Percentiles rank a stretch among this genome's conserved stretches.
Evolutionary conservation across 164 flowering plant species (phyloP).

Genomic region (Annona squamosa): DNA sequence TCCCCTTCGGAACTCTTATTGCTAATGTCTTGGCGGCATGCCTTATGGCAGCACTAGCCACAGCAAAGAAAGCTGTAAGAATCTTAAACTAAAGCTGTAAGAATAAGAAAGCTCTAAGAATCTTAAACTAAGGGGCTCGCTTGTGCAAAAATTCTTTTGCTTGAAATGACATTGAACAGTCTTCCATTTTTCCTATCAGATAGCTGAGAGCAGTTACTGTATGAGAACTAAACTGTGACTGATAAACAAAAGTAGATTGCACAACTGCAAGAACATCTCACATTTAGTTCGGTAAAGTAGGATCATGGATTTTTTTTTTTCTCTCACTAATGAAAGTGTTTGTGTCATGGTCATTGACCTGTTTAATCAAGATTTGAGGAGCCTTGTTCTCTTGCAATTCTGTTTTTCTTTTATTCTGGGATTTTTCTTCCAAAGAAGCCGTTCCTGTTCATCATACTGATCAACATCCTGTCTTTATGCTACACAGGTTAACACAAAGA

Average conservation of each 20-base stretch:
- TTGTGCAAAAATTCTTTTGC: neutral
- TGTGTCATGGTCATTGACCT: neutral
- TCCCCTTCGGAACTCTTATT: conserved; percentile 80
- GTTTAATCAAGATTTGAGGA: neutral
- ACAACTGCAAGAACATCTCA: neutral
- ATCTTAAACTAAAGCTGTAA: neutral
- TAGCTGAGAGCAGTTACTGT: neutral
- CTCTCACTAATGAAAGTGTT: neutral
- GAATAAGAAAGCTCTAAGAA: conserved; percentile 49
- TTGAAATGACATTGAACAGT: neutral
- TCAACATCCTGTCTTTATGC: neutral
- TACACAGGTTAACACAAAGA: conserved; percentile 53
- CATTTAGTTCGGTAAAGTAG: neutral
- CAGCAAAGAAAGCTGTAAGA: conserved; percentile 57
- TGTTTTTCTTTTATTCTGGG: too few relatives aligned
- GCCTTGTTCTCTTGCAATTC: neutral
- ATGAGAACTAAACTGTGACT: too few relatives aligned
- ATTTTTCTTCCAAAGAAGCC: neutral
- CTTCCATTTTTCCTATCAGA: neutral
- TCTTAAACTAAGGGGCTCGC: neutral
- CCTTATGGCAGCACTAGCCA: conserved; percentile 74
- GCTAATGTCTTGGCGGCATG: conserved; percentile 82
- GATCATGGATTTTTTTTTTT: neutral
- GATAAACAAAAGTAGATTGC: neutral
- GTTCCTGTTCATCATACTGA: too few relatives aligned